phyloP scores from a whole-genome alignment of 148 eudicot genomes.

The Camellia granthamiana region DNA sequence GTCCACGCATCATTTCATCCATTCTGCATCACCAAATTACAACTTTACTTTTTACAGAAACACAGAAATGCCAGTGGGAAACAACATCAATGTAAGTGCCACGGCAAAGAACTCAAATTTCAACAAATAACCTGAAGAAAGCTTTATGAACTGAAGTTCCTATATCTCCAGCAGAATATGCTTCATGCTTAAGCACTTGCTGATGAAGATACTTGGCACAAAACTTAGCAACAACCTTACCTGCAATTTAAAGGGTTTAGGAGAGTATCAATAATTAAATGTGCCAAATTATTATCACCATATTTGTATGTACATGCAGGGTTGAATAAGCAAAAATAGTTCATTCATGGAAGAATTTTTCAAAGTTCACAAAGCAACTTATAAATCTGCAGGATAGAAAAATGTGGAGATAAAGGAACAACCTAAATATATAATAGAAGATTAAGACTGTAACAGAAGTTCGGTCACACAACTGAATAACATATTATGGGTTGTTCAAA shows the following conservation, averaged over 20 bases:
- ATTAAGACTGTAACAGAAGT: not conserved
- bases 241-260: conserved; percentile 35
- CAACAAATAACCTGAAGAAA: conserved; percentile 62
- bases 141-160: conserved; percentile 83
- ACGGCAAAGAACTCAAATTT: not conserved
- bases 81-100: not conserved
- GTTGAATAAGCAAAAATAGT: not conserved
- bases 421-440: not conserved
- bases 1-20: conserved; percentile 99
- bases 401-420: not conserved
- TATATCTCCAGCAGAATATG: conserved; percentile 79
- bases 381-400: not conserved
- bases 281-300: too few species aligned
- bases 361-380: not conserved
- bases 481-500: not conserved
- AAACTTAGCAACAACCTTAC: conserved; percentile 97
- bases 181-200: conserved; percentile 84
- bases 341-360: not conserved
- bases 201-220: conserved; percentile 97
- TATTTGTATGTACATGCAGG: not conserved
- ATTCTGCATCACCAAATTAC: conserved; percentile 55
- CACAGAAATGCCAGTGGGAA: not conserved
- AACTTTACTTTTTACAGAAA: not conserved
- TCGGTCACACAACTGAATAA: not conserved
- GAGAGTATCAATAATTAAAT: conserved; percentile 9